Evolutionary conservation across 352 stramenopile genomes (phyloP).

Genomic region (Phytophthora podocarpi): DNA sequence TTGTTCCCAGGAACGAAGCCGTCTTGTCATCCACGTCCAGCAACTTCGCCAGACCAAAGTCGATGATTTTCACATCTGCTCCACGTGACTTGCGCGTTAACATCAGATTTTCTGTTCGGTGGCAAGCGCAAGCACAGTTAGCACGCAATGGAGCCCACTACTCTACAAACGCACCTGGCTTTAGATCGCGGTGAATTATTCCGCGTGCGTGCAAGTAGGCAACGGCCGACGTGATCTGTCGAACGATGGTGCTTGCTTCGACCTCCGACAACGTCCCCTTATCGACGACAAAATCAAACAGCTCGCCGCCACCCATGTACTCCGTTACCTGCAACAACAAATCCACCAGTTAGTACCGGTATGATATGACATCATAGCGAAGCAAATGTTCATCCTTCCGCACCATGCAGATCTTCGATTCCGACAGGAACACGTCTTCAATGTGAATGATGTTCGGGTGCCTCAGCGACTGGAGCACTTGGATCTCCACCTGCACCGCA

Average conservation of each 20-base stretch:
- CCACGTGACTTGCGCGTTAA: constrained; percentile 80
- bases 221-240: constrained; percentile 90
- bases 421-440: constrained; percentile 85
- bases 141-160: too few relatives aligned
- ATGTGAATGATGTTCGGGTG: constrained; percentile 93
- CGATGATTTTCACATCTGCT: constrained; percentile 97
- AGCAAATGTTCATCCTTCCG: background rate
- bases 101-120: constrained; percentile 76
- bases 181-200: constrained; percentile 91
- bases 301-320: constrained; percentile 85
- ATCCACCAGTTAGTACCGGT: constrained; percentile 7
- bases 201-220: constrained; percentile 90
- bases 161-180: constrained; percentile 65
- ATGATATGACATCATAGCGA: background rate
- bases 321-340: constrained; percentile 74
- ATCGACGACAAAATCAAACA: constrained; percentile 93
- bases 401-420: constrained; percentile 89
- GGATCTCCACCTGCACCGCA: constrained; percentile 74
- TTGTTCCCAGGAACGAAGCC: constrained; percentile 82
- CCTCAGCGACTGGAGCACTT: constrained; percentile 88
- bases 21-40: constrained; percentile 85
- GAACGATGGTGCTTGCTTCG: constrained; percentile 85
- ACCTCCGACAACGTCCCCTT: constrained; percentile 90
- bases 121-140: background rate
- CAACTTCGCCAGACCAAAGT: constrained; percentile 98